phyloP scores from a whole-genome alignment of 768 basidiomycete genomes.

The Suillus ampliporus region DNA sequence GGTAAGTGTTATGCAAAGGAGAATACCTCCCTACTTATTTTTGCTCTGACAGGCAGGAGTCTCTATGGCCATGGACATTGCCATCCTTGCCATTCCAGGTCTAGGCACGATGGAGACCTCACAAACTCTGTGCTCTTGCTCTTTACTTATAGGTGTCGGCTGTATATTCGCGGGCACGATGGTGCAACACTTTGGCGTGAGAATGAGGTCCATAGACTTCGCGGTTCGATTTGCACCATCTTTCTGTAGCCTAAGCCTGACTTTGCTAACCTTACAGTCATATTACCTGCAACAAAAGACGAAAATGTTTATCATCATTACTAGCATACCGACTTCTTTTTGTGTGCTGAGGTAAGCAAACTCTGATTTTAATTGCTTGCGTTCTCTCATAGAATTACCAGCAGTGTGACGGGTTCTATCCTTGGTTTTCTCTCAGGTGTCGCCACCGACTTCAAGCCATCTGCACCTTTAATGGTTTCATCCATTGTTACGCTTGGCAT shows the following conservation, averaged over 20 bases:
- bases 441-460: too few relatives aligned
- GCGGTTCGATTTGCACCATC: neutral
- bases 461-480: too few relatives aligned
- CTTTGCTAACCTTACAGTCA: neutral
- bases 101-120: neutral
- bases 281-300: neutral
- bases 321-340: neutral
- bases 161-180: neutral
- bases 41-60: too few relatives aligned
- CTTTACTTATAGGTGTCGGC: constrained; percentile 1
- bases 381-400: too few relatives aligned
- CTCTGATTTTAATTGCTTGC: neutral
- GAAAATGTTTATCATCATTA: neutral
- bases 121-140: constrained; percentile 3
- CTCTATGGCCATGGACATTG: constrained; percentile 5
- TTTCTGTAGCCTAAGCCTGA: neutral
- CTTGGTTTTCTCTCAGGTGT: too few relatives aligned
- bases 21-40: too few relatives aligned
- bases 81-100: constrained; percentile 8
- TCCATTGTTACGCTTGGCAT: too few relatives aligned
- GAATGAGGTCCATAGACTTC: constrained; percentile 6
- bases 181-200: constrained; percentile 4
- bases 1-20: too few relatives aligned
- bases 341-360: neutral
- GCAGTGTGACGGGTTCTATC: too few relatives aligned